Percentiles rank a stretch among this genome's conserved stretches.
phyloP scores from a whole-genome alignment of 768 basidiomycete species.

The Russula olivacea region DNA sequence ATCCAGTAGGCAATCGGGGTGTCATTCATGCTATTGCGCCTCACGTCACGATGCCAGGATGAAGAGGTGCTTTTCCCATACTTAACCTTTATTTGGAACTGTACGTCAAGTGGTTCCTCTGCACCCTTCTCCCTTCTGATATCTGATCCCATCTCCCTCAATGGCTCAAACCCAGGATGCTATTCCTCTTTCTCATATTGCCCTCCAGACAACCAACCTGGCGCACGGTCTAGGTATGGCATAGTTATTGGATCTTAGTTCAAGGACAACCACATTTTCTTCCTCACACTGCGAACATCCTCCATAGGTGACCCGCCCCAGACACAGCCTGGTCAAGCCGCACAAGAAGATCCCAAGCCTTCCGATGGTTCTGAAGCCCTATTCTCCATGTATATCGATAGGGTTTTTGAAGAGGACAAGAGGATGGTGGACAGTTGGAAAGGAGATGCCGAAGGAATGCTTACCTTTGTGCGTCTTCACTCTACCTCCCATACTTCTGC shows the following conservation, averaged over 20 bases:
- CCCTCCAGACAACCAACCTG: neutral
- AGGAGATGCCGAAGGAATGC: constrained; percentile 19
- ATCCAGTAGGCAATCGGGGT: too few relatives aligned
- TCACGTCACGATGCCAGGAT: too few relatives aligned
- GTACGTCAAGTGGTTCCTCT: neutral
- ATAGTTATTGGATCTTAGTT: too few relatives aligned
- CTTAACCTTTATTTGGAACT: neutral
- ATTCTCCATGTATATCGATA: constrained; percentile 17
- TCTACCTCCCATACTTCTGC: neutral
- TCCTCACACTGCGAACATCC: too few relatives aligned
- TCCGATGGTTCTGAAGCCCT: constrained; percentile 8
- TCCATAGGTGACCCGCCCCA: neutral
- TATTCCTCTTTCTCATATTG: too few relatives aligned
- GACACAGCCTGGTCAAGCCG: neutral
- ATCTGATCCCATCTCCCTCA: neutral
- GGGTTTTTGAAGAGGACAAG: constrained; percentile 7
- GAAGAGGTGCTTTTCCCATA: too few relatives aligned
- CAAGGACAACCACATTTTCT: neutral
- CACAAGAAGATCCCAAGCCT: neutral
- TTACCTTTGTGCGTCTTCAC: constrained; percentile 8
- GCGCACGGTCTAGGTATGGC: neutral
- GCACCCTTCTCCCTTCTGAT: neutral
- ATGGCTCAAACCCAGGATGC: neutral
- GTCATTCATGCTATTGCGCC: too few relatives aligned
- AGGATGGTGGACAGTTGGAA: constrained; percentile 16